Evolutionary conservation across 176 grass and related monocot species (phyloP).

Genomic region (Aegilops longissima): DNA sequence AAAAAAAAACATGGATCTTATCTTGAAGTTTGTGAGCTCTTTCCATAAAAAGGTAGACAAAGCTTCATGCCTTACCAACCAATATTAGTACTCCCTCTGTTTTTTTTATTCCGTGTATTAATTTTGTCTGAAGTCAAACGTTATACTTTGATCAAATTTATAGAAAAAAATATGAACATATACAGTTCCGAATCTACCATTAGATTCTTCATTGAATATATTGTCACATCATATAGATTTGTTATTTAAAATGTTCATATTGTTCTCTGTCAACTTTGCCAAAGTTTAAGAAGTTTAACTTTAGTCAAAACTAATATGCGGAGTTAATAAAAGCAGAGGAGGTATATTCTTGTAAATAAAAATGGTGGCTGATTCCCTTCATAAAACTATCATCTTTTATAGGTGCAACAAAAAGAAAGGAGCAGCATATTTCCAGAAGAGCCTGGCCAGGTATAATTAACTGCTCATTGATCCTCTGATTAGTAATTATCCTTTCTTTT

Average conservation of each 20-base stretch:
- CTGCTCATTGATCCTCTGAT: conserved; percentile 26
- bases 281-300: too few relatives aligned
- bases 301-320: too few relatives aligned
- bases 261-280: too few relatives aligned
- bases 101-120: too few relatives aligned
- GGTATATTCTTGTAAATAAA: conserved; percentile 23
- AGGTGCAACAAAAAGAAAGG: conserved; percentile 49
- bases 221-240: too few relatives aligned
- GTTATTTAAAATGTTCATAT: too few relatives aligned
- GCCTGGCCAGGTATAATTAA: conserved; percentile 66
- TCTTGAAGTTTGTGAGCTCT: conserved; percentile 50
- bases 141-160: too few relatives aligned
- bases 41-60: conserved; percentile 41
- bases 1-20: conserved; percentile 7
- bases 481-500: conserved; percentile 10
- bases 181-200: too few relatives aligned
- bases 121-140: too few relatives aligned
- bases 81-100: not conserved
- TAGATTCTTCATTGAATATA: too few relatives aligned
- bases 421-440: conserved; percentile 67
- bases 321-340: too few relatives aligned
- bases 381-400: conserved; percentile 13
- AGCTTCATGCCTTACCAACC: conserved; percentile 42
- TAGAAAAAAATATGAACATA: too few relatives aligned
- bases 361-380: conserved; percentile 40